A percentile compares a stretch with the other conserved stretches of the same genome.
Conservation (phyloP, 1,284 basidiomycete genomes). For the Puccinia triticina region DNA sequence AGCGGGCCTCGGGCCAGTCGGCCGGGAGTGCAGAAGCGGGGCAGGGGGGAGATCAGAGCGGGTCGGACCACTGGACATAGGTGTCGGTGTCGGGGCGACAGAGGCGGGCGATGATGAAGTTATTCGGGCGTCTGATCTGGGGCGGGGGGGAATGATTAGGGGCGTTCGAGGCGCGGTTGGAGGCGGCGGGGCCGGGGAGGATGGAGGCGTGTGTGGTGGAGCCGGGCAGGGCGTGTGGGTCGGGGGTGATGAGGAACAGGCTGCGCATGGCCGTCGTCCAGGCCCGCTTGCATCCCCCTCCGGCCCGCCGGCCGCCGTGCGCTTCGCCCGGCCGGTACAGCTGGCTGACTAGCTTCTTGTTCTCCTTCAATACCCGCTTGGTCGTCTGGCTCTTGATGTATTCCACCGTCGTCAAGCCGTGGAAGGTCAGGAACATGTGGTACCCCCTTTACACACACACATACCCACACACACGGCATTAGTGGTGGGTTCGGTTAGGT, state of each 20-base stretch:
- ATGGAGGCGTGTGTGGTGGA: background rate
- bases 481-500: too few relatives aligned
- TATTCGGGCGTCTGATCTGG: background rate
- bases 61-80: slow-evolving; percentile 8
- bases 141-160: background rate
- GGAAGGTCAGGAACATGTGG: slow-evolving; percentile 34
- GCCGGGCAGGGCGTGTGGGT: background rate
- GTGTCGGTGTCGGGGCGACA: background rate
- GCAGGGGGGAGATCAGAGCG: background rate
- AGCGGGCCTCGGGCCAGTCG: too few relatives aligned
- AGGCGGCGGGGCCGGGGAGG: background rate
- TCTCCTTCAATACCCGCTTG: slow-evolving; percentile 13
- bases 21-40: too few relatives aligned
- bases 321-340: background rate
- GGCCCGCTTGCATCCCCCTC: background rate
- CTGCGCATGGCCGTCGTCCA: background rate
- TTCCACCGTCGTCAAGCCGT: slow-evolving; percentile 30
- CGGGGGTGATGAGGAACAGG: background rate
- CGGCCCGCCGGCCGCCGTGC: too few relatives aligned
- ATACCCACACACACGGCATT: background rate
- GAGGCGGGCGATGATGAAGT: slow-evolving; percentile 32
- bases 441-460: background rate
- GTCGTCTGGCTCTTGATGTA: slow-evolving; percentile 28
- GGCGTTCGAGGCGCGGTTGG: background rate
- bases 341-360: slow-evolving; percentile 14